Conservation (phyloP, 495 filamentous ascomycete species). For the Neurospora terricola region DNA sequence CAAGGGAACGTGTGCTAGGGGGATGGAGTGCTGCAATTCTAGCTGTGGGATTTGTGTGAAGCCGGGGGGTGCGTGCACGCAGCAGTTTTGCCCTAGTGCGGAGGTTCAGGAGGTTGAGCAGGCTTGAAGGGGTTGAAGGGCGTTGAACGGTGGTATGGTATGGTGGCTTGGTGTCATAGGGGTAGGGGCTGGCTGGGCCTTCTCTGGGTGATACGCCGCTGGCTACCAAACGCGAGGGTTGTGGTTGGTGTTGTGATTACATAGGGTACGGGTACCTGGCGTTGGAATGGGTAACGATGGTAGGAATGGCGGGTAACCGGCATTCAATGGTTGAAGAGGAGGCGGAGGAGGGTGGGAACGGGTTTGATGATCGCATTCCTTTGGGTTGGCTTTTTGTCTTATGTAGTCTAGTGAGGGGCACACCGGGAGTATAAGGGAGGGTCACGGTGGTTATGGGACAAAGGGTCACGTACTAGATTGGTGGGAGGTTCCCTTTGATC, state of each 20-base stretch:
- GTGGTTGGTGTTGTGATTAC: neutral
- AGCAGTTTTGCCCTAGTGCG: constrained; percentile 5
- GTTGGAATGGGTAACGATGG: neutral
- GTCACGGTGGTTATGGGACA: neutral
- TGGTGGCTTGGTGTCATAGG: neutral
- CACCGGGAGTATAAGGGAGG: neutral
- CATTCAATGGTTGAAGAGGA: neutral
- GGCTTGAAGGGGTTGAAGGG: neutral
- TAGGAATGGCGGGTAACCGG: neutral
- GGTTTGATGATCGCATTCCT: neutral
- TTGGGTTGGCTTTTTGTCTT: neutral
- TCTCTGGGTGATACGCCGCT: neutral
- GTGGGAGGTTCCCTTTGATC: neutral
- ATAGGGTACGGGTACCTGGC: neutral
- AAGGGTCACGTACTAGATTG: neutral
- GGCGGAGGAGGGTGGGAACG: neutral
- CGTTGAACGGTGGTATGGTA: neutral
- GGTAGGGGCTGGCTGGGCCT: neutral
- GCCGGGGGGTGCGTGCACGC: constrained; percentile 13
- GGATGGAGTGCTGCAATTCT: constrained; percentile 14
- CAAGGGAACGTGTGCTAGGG: constrained; percentile 4
- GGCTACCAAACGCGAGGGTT: neutral
- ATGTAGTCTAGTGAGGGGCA: neutral
- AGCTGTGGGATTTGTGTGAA: constrained; percentile 13
- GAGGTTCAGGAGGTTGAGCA: neutral